Conservation (phyloP, 75 land plant species). For the Picea sitchensis region DNA sequence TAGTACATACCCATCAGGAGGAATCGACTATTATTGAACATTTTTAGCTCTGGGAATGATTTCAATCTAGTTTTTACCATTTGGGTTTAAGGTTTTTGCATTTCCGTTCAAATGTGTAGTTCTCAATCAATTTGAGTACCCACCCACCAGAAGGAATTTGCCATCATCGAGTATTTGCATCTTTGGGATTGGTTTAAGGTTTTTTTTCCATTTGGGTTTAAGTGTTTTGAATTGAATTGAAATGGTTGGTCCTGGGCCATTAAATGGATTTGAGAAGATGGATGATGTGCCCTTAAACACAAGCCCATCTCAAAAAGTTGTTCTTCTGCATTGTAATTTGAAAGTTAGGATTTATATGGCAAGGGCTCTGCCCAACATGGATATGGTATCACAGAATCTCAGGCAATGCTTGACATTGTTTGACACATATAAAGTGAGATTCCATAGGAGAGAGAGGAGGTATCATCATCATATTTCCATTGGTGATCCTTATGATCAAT, state of each 20-base stretch:
- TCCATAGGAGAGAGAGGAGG: neutral
- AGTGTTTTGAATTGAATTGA: neutral
- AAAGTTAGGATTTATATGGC: constrained; percentile 68
- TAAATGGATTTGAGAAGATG: constrained; percentile 9
- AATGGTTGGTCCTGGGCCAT: neutral
- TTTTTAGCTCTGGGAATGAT: neutral
- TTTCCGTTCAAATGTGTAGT: neutral
- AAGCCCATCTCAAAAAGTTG: neutral
- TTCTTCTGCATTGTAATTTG: constrained; percentile 69
- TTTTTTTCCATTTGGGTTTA: neutral
- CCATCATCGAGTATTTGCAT: neutral
- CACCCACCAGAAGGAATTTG: neutral
- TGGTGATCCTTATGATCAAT: constrained; percentile 84
- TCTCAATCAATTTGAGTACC: neutral
- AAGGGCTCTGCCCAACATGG: constrained; percentile 83
- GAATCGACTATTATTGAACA: neutral
- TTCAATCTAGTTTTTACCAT: no score
- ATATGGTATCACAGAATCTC: constrained; percentile 61
- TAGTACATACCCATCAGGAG: neutral
- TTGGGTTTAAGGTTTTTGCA: no score
- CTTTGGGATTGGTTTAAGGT: neutral
- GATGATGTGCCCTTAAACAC: neutral
- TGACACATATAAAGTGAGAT: constrained; percentile 17
- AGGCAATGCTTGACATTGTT: constrained; percentile 50
- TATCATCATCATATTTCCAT: constrained; percentile 36